Evolutionary conservation across 805 yeast genomes (phyloP).

Genomic region (Candida qinlingensis): DNA sequence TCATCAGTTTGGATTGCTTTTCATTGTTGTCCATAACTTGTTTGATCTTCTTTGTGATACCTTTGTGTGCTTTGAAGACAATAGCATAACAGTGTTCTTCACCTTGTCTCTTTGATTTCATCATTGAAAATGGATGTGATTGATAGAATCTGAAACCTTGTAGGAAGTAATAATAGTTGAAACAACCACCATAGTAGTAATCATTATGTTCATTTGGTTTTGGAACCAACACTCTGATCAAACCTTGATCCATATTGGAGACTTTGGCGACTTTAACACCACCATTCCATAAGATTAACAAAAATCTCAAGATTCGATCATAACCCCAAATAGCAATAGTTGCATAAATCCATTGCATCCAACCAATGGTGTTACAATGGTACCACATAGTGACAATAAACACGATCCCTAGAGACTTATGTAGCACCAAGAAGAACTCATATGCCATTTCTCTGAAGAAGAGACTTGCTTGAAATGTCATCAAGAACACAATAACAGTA

Average conservation of each 20-base stretch:
- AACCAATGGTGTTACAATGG: slow-evolving; percentile 50
- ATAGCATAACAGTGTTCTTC: slow-evolving; percentile 30
- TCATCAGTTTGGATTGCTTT: slow-evolving; percentile 28
- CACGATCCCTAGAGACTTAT: slow-evolving; percentile 48
- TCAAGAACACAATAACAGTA: slow-evolving; percentile 36
- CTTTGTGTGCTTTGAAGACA: slow-evolving; percentile 47
- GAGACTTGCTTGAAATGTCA: slow-evolving; percentile 44
- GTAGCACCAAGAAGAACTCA: slow-evolving; percentile 55
- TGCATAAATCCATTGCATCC: slow-evolving; percentile 47
- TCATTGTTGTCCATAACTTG: slow-evolving; percentile 27
- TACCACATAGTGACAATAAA: slow-evolving; percentile 54
- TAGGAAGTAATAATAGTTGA: slow-evolving; percentile 52
- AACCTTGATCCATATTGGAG: slow-evolving; percentile 22
- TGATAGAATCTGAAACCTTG: slow-evolving; percentile 38
- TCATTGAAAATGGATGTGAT: slow-evolving; percentile 68
- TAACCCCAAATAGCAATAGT: slow-evolving; percentile 64
- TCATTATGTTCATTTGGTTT: slow-evolving; percentile 41
- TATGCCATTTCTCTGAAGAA: slow-evolving; percentile 48
- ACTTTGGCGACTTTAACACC: slow-evolving; percentile 44
- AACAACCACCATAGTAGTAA: slow-evolving; percentile 45
- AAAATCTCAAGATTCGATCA: slow-evolving; percentile 55
- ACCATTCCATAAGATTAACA: slow-evolving; percentile 56
- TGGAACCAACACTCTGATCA: slow-evolving; percentile 36
- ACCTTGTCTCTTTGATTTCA: slow-evolving; percentile 33
- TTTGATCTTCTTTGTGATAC: slow-evolving; percentile 44